Evolutionary conservation across 129 eudicot species (phyloP), one percentile per base, ranked within the genome.

Genomic region (Artemisia tridentata): DNA sequence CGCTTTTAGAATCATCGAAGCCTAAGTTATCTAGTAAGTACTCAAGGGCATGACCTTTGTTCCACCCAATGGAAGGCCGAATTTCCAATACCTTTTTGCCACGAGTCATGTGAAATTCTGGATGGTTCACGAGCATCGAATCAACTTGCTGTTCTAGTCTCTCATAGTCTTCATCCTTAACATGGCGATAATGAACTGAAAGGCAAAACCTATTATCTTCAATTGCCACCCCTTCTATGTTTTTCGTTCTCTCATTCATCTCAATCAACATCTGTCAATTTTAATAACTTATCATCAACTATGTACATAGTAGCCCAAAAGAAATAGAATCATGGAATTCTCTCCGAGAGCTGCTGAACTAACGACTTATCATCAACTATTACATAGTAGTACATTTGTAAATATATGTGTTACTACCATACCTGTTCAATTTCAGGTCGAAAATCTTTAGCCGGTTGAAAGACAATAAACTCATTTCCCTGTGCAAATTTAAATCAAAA

Each of bases 131-230:
- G 14, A 85, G 69, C 51, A 88, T 70, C 9, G 72, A 65, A 64
- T 57, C 29, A 8, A 90, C 85, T 77, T 50, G 78, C 63, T 78
- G 52, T 71, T 87, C 88, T 1, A 90, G 71, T 4, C 29, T 51
- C 14, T 47, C 67, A 41, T 83, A 81, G 12, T 90, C 95, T 87
- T 86, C 78, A 2, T 76, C 75, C 41, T 58, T 46, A 43, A 88
- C 95, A 41, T 81, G 88, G 7, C 96, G 82, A 67, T 82, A 86
- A 72, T 90, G 96, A 15, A 90, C 95, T 19, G 96, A 90, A 49
- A 90, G 66, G 79, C 96, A 86, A 74, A 84, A 90, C 72, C 82
- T 83, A 43, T 90, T 90, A 74, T 90, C 96, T 82, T 90, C 96
- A 8, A 90, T 77, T 50, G 60, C 67, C 5, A 78, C 90, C 29